These are phyloP conservation scores for Morella rubra DNA, from an alignment of 306 rosid species.

Conservation along the genomic window DNA sequence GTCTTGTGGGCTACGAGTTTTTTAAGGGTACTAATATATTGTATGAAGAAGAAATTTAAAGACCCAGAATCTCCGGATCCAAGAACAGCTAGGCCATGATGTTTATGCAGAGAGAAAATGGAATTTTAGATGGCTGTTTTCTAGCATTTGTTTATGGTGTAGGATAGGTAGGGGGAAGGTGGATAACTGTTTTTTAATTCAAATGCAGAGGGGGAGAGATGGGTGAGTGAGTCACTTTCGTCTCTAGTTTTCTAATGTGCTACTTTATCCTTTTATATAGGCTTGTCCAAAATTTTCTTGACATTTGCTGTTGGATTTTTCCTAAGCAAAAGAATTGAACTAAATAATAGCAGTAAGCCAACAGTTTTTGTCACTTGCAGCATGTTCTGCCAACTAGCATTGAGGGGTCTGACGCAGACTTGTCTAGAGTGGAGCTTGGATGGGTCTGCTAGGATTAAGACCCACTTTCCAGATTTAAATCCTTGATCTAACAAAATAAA, in stretches of 20 bases:
- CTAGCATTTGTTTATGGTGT: constrained; percentile 57
- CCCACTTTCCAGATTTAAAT: constrained; percentile 10
- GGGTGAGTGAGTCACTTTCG: constrained; percentile 48
- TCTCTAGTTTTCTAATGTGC: constrained; percentile 29
- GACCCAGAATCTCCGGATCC: constrained; percentile 92
- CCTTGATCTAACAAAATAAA: constrained; percentile 31
- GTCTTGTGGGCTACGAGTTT: constrained; percentile 64
- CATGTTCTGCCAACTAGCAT: constrained; percentile 45
- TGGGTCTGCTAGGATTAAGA: constrained; percentile 26
- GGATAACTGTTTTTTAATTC: constrained; percentile 48
- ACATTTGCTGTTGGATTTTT: constrained; percentile 43
- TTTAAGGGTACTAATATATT: constrained; percentile 20
- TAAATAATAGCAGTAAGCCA: constrained; percentile 34
- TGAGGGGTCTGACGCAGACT: constrained; percentile 47
- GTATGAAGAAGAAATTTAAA: constrained; percentile 27
- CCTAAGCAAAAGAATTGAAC: constrained; percentile 27
- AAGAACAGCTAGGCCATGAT: constrained; percentile 94
- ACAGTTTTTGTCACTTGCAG: constrained; percentile 36
- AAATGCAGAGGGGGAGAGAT: constrained; percentile 41
- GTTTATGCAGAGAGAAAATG: constrained; percentile 57
- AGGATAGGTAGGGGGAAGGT: constrained; percentile 48
- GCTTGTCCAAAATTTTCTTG: constrained; percentile 33
- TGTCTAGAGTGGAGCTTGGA: constrained; percentile 29
- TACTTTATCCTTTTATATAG: constrained; percentile 34
- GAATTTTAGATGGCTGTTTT: constrained; percentile 58